Evolutionary conservation across 371 early-diverging fungal genomes (phyloP), one percentile per base, ranked within the genome.

Genomic region (Umbelopsis sp.): DNA sequence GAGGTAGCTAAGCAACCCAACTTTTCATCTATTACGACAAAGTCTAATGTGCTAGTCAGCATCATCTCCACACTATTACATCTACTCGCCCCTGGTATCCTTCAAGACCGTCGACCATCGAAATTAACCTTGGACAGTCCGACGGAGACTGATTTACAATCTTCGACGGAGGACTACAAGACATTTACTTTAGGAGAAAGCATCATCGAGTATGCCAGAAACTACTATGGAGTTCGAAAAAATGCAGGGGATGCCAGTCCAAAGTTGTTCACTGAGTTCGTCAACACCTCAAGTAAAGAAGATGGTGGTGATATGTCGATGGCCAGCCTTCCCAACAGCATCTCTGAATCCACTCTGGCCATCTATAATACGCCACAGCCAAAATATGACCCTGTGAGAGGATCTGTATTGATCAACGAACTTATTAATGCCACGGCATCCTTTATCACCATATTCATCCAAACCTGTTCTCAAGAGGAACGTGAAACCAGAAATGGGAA

Each of bases 231-330:
- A 10, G 52, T 79, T 18, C 46, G 35, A n/a, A 20, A 24, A 2
- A 35, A 22, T 25, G 37, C 48, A 37, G 24, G 32, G 29, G 50
- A 16, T 37, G 50, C 20, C 44, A 8, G 37, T 14, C 25, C 64
- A 18, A 3, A 6, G 7, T 46, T 50, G 50, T 65, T 50, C 20
- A 12, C 52, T 12, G 67, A 24, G 3, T 25, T 12, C 41, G 12
- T 35, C 2, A 51, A 46, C 32, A 22, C 63, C 3, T 6, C 67
- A 25, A 38, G 41, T n/a, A 37, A 66, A 46, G 79, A 80, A 44
- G 80, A 83, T 14, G 75, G 68, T 11, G 83, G 83, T 5, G 83
- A 83, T 63, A 38, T 83, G 37, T 76, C 82, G 0, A 74, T 69
- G 29, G 50, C 69, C 9, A 22, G 16, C 22, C 9, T 44, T 41